These are phyloP conservation scores for Gracilaria domingensis DNA, from an alignment of 23 red algal species.

Conservation along the genomic window DNA sequence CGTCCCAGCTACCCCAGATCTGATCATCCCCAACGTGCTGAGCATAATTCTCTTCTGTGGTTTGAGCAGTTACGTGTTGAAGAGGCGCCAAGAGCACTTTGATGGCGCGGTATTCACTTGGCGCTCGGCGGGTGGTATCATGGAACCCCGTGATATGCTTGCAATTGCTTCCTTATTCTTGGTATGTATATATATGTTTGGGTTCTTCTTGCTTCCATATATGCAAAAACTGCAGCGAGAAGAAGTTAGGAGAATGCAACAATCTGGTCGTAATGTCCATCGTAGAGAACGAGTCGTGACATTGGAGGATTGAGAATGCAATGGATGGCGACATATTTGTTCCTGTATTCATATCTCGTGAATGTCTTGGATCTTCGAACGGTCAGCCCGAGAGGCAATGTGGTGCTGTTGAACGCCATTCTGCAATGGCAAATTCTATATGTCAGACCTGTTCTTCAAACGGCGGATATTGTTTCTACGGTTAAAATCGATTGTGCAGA, in stretches of 20 bases:
- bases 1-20: constrained; percentile 76
- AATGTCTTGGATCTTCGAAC: background rate
- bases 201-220: constrained; percentile 95
- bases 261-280: background rate
- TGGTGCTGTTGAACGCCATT: background rate
- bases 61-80: constrained; percentile 83
- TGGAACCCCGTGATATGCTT: constrained; percentile 87
- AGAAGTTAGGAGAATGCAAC: constrained; percentile 46
- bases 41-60: constrained; percentile 86
- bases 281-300: constrained; percentile 5
- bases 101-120: constrained; percentile 88
- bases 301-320: constrained; percentile 27
- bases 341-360: background rate
- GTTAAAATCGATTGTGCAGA: background rate
- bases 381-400: background rate
- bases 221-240: constrained; percentile 73
- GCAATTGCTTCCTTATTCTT: constrained; percentile 88
- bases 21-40: constrained; percentile 87
- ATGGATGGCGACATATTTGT: background rate
- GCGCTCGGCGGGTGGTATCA: constrained; percentile 88
- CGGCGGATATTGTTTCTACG: background rate
- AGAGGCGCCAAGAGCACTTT: constrained; percentile 85
- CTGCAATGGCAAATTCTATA: background rate
- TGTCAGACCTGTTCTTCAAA: background rate
- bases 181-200: constrained; percentile 94